Percentiles rank a stretch among this genome's conserved stretches.
phyloP scores from a whole-genome alignment of 2,329 filamentous ascomycete genomes.

The Huntiella savannae region DNA sequence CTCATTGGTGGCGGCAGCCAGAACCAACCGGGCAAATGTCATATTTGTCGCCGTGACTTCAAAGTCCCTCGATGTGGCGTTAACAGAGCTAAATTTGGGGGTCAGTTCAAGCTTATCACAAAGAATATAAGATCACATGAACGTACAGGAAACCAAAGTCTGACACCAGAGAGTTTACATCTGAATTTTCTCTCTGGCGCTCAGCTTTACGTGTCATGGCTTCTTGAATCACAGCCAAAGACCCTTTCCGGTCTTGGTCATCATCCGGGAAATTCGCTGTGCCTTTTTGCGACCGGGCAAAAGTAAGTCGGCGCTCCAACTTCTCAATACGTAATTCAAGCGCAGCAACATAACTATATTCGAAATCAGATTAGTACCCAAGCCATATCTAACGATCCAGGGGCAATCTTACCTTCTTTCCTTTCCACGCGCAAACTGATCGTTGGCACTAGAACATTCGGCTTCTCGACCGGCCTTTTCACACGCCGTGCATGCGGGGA shows the following conservation, averaged over 20 bases:
- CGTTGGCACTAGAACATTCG: conserved; percentile 85
- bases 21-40: conserved; percentile 75
- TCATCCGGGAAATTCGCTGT: conserved; percentile 37
- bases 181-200: conserved; percentile 53
- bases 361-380: neutral
- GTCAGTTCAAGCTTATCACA: too few species aligned
- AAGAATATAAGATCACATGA: too few species aligned
- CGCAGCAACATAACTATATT: conserved; percentile 65
- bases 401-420: conserved; percentile 49
- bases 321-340: conserved; percentile 83
- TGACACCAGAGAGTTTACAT: conserved; percentile 80
- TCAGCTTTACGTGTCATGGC: conserved; percentile 46
- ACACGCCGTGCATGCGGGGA: conserved; percentile 87
- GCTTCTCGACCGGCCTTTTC: conserved; percentile 73
- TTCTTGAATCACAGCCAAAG: conserved; percentile 39
- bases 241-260: conserved; percentile 41
- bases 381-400: neutral
- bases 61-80: conserved; percentile 86
- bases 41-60: conserved; percentile 75
- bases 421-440: conserved; percentile 89
- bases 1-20: conserved; percentile 65
- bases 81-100: conserved; percentile 48
- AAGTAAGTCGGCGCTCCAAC: conserved; percentile 58
- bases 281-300: conserved; percentile 50
- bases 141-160: conserved; percentile 79